Base-by-base conservation (phyloP, 352 stramenopile species). In the Elongisporangium anandrum region DNA sequence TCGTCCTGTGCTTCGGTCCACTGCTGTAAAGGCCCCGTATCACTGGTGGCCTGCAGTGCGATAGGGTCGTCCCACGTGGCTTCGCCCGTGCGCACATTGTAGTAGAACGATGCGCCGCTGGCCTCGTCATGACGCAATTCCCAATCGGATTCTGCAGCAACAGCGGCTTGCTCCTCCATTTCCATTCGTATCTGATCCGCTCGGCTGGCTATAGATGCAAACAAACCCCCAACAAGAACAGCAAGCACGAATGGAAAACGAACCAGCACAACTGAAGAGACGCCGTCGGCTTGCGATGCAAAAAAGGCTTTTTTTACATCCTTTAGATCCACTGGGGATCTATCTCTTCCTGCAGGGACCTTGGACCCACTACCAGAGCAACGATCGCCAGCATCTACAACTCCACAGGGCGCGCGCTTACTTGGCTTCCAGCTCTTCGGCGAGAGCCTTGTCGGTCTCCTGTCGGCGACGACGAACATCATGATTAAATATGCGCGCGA, bases 401-500 rank as follows among this genome's bases (percentile, higher is more conserved):
- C 17, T 0, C 34, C 34, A 45, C 34, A 45, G 34, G 10, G 34
- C 49, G 13, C 19, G 22, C 41, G 41, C 19, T 41, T 80, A 90
- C 66, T 92, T 90, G 45, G 79, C 79, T 57, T 88, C 72, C 0
- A 92, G 62, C 58, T 87, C 82, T 2, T 76, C 77, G 4, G 79
- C 73, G 17, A 90, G 65, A 52, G 74, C 67, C 50, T 88, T 75
- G 50, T 92, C 82, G 62, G 90, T 82, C 60, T 89, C 82, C 70
- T 89, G 66, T 69, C 82, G 85, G 59, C 85, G 85, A 56, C 85
- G 85, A 54, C 84, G 81, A 53, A 98, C 94, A 77, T 99, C 95
- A 83, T 97, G 94, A 81, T 99, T 99, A 77, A 98, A 99, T 69
- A 98, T 97, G 58, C 96, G 81, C 62, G 86, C 95, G 70, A 98